Evolutionary conservation across 768 basidiomycete species (phyloP).

Genomic region (Amanita phalloides): DNA sequence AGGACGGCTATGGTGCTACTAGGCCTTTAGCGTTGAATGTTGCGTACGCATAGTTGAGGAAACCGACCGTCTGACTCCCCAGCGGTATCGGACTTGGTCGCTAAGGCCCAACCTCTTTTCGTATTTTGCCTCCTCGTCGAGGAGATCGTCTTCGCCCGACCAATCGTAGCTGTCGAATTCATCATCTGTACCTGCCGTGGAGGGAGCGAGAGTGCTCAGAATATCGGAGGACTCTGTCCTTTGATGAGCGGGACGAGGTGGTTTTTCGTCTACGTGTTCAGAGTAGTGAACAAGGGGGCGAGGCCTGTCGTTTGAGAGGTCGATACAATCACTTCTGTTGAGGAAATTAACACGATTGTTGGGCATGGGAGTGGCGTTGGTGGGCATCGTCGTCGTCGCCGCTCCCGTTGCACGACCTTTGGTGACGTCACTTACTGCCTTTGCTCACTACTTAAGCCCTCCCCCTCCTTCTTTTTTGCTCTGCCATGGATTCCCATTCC

Average conservation of each 20-base stretch:
- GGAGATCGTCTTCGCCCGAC: conserved; percentile 70
- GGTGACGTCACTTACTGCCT: conserved; percentile 11
- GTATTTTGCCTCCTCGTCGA: conserved; percentile 59
- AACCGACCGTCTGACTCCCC: conserved; percentile 43
- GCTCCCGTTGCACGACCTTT: not conserved
- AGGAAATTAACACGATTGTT: not conserved
- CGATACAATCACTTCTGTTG: conserved; percentile 8
- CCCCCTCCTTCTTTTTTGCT: conserved; percentile 6
- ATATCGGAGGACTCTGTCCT: conserved; percentile 20
- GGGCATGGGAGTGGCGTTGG: not conserved
- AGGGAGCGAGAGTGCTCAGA: conserved; percentile 25
- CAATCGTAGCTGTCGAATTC: conserved; percentile 63
- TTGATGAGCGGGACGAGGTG: conserved; percentile 8
- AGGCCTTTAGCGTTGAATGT: conserved; percentile 1
- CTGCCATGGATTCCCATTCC: conserved; percentile 12
- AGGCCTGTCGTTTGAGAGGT: conserved; percentile 11
- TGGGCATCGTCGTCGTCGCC: not conserved
- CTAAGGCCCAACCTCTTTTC: conserved; percentile 46
- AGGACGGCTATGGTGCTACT: conserved; percentile 46
- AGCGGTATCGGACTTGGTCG: conserved; percentile 28
- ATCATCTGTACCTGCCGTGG: conserved; percentile 45
- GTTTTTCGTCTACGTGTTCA: conserved; percentile 1
- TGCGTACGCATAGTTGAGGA: not conserved
- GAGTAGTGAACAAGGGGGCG: not conserved
- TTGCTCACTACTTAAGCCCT: conserved; percentile 6